Evolutionary conservation across 345 rosid genomes (phyloP).

Genomic region (Citrus unshiu): DNA sequence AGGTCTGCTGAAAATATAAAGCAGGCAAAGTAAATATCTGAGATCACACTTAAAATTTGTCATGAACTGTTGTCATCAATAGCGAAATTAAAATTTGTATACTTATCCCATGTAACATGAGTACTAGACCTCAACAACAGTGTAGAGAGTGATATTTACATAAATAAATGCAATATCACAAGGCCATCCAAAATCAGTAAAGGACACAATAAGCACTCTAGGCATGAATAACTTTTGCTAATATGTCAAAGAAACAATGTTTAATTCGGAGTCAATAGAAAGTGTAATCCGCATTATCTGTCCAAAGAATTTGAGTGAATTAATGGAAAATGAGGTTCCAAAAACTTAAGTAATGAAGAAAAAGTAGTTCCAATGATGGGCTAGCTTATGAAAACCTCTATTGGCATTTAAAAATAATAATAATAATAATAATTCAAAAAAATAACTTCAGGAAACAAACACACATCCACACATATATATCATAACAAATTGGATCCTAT

Average conservation of each 20-base stretch:
- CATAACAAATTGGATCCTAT: background rate
- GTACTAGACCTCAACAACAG: background rate
- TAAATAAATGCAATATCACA: background rate
- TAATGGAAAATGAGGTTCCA: background rate
- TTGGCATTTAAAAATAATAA: background rate
- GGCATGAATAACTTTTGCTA: background rate
- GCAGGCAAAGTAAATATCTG: background rate
- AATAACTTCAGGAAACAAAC: background rate
- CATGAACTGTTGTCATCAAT: background rate
- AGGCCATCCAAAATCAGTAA: background rate
- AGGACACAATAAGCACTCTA: background rate
- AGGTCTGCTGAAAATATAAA: slow-evolving; percentile 50
- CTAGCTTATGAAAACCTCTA: background rate
- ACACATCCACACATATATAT: background rate
- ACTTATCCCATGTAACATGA: background rate
- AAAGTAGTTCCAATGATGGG: background rate
- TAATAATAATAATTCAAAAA: too few relatives aligned
- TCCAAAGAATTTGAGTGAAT: background rate
- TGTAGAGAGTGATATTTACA: background rate
- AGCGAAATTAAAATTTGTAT: background rate
- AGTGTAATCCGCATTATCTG: background rate
- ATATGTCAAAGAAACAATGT: background rate
- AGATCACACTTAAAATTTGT: background rate
- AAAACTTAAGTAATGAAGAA: background rate
- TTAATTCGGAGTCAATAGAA: background rate